Base-by-base conservation (phyloP, 2,329 filamentous ascomycete species). In the Fusarium hainanense region DNA sequence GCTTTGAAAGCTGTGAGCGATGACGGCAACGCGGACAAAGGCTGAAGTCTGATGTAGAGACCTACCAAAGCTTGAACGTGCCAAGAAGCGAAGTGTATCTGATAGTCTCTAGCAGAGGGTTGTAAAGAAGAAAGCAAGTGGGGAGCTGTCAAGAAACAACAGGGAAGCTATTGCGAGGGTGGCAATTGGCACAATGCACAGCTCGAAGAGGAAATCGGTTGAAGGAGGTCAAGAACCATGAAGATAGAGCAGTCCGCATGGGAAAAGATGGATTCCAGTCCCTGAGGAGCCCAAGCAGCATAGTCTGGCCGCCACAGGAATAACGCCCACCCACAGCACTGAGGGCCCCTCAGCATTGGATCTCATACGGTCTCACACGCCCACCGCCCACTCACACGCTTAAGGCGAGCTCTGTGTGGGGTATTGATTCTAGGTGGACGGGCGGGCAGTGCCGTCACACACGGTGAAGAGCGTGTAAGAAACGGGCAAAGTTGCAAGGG, bases 181-280 rank as follows among this genome's bases (percentile, higher is more conserved):
- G 67, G 66, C 69, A 69, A 67, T 56, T 50, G 47, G 46, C 43
- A 68, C 41, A 52, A 52, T 52, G 41, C 49, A 47, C 56, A 71
- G 64, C 64, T 69, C 62, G 50, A 55, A 50, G 54, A 43, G 63
- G 63, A 56, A 67, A 69, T 60, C 42, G 48, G 69, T 67, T 75
- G 66, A 66, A 58, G 56, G 56, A 69, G 68, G 59, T 68, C 56
- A 69, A 72, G 70, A 71, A 70, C 66, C 57, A 62, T 56, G 54
- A 63, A 67, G 63, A 66, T 67, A 63, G 72, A 66, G 3, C 3
- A 37, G 49, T 73, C 70, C 64, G 73, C 68, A 73, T 72, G 70
- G 62, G 68, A 73, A 74, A 75, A 75, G 73, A 63, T 63, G 60
- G 60, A 75, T 75, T 75, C 73, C 73, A 75, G 73, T 75, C 57